Base-by-base conservation (phyloP, 257 asterid genomes). In the Thymus quinquecostatus region DNA sequence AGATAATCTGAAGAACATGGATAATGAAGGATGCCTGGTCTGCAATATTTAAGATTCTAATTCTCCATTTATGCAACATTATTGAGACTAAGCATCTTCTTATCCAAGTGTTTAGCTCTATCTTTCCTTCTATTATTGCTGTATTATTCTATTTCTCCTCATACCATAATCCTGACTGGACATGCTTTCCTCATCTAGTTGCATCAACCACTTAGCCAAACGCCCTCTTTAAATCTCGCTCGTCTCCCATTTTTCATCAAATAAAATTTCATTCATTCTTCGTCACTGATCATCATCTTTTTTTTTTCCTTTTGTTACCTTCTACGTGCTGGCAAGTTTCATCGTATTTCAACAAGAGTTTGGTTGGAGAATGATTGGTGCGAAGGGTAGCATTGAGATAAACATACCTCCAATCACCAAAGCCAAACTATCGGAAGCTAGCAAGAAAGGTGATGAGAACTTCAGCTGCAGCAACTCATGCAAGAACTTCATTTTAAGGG, bases 51-150 rank as follows among this genome's bases (percentile, higher is more conserved):
- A n/a, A 78, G 83, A 82, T 88, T 88, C 91, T 84, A 86, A 86
- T 86, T 84, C 94, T 75, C 85, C 75, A 68, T 81, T 83, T 75
- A 75, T 78, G 78, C 74, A 75, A 63, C 81, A 88, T 86, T 86
- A 86, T 88, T 86, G 86, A 79, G 66, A 47, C 66, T 79, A 88
- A 84, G 91, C 89, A 86, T 84, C 87, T 79, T 60, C 48, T 68
- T 81, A 77, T 72, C 83, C 77, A 75, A 74, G 77, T 71, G 67
- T 68, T 69, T 64, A 69, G 56, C 78, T 73, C 64, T 68, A 79
- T 77, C 45, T 82, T 75, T 76, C 74, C 79, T 79, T 82, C 70
- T 71, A 84, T 80, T 86, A 82, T 82, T 86, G 87, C 68, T 50
- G 77, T 53, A 77, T 83, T 74, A 78, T 80, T 79, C 81, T 70